Evolutionary conservation across 805 yeast species (phyloP), one percentile per base, ranked within the genome.

Genomic region (Diddensiella santjacobensis): DNA sequence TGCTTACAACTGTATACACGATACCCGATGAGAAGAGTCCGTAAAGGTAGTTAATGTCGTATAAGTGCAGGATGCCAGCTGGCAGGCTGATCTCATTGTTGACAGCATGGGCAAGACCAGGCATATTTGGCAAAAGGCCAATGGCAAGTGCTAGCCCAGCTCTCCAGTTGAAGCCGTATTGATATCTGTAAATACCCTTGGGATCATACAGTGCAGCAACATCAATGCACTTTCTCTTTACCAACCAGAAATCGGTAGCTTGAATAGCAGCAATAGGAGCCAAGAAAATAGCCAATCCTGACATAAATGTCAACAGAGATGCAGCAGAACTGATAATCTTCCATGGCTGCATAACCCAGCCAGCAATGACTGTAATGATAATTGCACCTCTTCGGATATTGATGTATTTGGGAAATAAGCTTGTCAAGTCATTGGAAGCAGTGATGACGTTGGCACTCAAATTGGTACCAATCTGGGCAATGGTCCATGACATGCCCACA

Each of bases 341-440:
- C 77, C 77, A 72, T 4, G 77, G 77, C 51, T 67, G 52, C 35
- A 65, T 55, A 13, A 61, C 62, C 55, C 53, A 51, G 2, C 51
- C 47, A 3, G 44, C 45, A 45, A 69, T 53, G 3, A 71, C 60
- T 19, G 65, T 51, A 40, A 61, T 49, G 18, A 49, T 39, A 26
- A 26, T 13, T 18, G 31, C 80, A 79, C 49, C 83, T 38, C 79
- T 61, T 38, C 65, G 62, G 43, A 75, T 65, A 53, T 70, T 70
- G 51, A 75, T 58, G 50, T 66, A 71, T 47, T 65, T 62, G 15
- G 79, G 79, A 42, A 69, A 64, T 51, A 77, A 54, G 47, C 75
- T 77, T 22, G 75, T 71, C 44, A 77, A 55, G 51, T 76, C 80
- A 66, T 74, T 77, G 15, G 78, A 79, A 10, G 76, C 77, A 40